Percentiles rank a stretch among this genome's conserved stretches.
Evolutionary conservation across 345 rosid species (phyloP).

Genomic region (Sonneratia caseolaris): DNA sequence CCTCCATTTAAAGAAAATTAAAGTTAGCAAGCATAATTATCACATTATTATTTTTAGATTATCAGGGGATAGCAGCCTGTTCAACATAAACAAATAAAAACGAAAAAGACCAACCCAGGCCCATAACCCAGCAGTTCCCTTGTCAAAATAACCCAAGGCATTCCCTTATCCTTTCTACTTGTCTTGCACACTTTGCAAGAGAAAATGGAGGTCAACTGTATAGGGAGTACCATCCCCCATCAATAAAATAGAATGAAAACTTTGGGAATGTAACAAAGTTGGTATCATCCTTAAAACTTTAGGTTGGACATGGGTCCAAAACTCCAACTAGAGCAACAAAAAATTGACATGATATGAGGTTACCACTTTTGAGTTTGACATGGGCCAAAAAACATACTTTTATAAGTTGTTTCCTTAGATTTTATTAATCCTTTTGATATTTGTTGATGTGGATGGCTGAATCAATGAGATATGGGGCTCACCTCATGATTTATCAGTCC

Average conservation of each 20-base stretch:
- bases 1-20: too few relatives aligned
- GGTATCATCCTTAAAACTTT: too few relatives aligned
- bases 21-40: too few relatives aligned
- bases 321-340: too few relatives aligned
- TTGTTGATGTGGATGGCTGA: neutral
- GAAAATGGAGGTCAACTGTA: neutral
- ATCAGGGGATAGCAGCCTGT: neutral
- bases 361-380: too few relatives aligned
- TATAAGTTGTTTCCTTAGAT: neutral
- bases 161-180: neutral
- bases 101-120: neutral
- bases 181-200: neutral
- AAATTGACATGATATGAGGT: too few relatives aligned
- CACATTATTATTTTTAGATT: too few relatives aligned
- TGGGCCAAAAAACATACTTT: too few relatives aligned
- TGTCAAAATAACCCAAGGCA: neutral
- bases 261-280: too few relatives aligned
- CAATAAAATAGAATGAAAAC: too few relatives aligned
- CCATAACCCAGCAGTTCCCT: neutral
- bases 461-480: neutral
- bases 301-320: too few relatives aligned
- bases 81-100: neutral
- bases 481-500: neutral
- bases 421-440: neutral
- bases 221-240: too few relatives aligned